These are phyloP conservation scores for Xerocomus tenax DNA, from an alignment of 1,284 basidiomycete genomes.

Conservation along the genomic window DNA sequence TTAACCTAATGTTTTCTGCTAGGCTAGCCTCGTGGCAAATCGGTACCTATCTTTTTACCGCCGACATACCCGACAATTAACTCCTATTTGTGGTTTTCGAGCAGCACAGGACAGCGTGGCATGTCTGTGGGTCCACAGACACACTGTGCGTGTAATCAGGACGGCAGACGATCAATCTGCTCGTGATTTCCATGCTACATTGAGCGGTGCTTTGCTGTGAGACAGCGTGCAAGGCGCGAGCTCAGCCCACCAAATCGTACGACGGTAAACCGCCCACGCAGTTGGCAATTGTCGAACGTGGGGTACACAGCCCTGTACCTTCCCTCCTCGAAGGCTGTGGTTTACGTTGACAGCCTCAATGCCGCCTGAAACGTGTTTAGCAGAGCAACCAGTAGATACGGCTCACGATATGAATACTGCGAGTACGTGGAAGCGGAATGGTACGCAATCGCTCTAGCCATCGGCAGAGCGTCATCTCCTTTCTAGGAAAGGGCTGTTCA, in stretches of 20 bases:
- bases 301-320: slow-evolving; percentile 18
- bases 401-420: slow-evolving; percentile 22
- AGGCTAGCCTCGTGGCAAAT: slow-evolving; percentile 11
- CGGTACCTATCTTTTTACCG: slow-evolving; percentile 18
- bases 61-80: slow-evolving; percentile 13
- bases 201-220: slow-evolving; percentile 19
- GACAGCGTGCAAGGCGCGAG: slow-evolving; percentile 15
- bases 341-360: slow-evolving; percentile 26
- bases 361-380: slow-evolving; percentile 22
- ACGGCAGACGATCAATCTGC: slow-evolving; percentile 16
- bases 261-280: slow-evolving; percentile 14
- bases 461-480: slow-evolving; percentile 24
- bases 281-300: slow-evolving; percentile 18
- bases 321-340: slow-evolving; percentile 23
- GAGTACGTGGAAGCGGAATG: slow-evolving; percentile 25
- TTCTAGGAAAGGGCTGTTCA: slow-evolving; percentile 12
- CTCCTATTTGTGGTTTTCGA: slow-evolving; percentile 20
- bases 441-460: slow-evolving; percentile 14
- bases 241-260: slow-evolving; percentile 10
- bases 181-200: slow-evolving; percentile 20
- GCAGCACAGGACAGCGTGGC: slow-evolving; percentile 2
- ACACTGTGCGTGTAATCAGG: slow-evolving; percentile 19
- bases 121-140: slow-evolving; percentile 4
- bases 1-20: slow-evolving; percentile 13
- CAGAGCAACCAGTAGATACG: slow-evolving; percentile 10